Evolutionary conservation across 345 rosid species (phyloP), one percentile per base, ranked within the genome.

Genomic region (Salix brachista): DNA sequence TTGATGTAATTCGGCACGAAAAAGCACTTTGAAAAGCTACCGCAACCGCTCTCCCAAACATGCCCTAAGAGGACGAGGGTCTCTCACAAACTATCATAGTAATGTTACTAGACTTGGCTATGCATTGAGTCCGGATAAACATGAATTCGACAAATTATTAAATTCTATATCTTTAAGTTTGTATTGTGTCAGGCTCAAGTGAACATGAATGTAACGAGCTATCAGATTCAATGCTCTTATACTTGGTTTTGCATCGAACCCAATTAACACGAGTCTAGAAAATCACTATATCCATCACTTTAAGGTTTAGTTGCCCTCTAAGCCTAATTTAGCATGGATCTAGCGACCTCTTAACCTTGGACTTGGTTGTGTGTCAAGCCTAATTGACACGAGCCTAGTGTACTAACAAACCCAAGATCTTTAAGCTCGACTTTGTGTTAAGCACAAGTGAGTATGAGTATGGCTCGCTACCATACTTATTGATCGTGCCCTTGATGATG

Each of bases 221-320:
- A 0, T 41, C 1, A 41, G 0, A 41, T 3, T 12, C 4, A 9
- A 9, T 41, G 0, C 0, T 0, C 0, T 10, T 10, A 0, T 2
- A 0, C 1, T 41, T 41, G 0, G 46, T 1, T 2, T 0, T 1
- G 4, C 0, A 42, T 0, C 0, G 0, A 11, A 0, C 4, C 1
- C 0, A 11, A 42, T 42, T 42, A 3, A 0, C 0, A 42, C 0
- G 4, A 0, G 13, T 42, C 14, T 42, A 11, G 14, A 0, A 0
- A 42, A 3, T 0, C 11, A 12, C 13, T 12, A 42, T 0, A 11
- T 3, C 3, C 0, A 42, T 42, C 1, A 2, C 1, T 3, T 0
- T 42, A 0, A 42, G 0, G 1, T 1, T 42, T 42, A 0, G 4
- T 42, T 42, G 14, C 14, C 1, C 1, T 3, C 0, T 0, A 42